A percentile compares a stretch with the other conserved stretches of the same genome.
phyloP scores from a whole-genome alignment of 2,329 filamentous ascomycete genomes.

The Davidsoniella virescens region DNA sequence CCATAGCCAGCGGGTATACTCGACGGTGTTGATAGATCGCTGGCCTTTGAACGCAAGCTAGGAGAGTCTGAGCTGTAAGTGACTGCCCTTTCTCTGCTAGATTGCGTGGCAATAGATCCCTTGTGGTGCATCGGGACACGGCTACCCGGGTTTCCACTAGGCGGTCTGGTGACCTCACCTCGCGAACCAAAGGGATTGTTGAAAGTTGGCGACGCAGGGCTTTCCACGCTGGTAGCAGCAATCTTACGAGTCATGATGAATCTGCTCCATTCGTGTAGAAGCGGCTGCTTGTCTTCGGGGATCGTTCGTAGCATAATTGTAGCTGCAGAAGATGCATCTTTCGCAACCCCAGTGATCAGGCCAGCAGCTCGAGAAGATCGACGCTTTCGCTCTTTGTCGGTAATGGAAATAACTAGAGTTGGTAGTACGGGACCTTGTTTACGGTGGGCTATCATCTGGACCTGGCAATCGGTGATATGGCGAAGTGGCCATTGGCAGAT shows the following conservation, averaged over 20 bases:
- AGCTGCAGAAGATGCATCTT: slow-evolving; percentile 25
- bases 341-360: slow-evolving; percentile 30
- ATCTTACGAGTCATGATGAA: slow-evolving; percentile 32
- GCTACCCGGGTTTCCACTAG: slow-evolving; percentile 25
- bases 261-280: slow-evolving; percentile 43
- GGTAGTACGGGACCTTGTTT: slow-evolving; percentile 44
- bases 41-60: slow-evolving; percentile 44
- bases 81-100: slow-evolving; percentile 28
- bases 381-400: slow-evolving; percentile 46
- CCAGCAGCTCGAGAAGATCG: slow-evolving; percentile 47
- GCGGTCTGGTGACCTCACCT: slow-evolving; percentile 27
- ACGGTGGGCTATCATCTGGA: slow-evolving; percentile 42
- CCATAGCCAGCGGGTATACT: slow-evolving; percentile 21
- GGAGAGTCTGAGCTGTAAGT: slow-evolving; percentile 41
- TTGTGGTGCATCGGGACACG: slow-evolving; percentile 28
- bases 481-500: slow-evolving; percentile 36
- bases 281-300: slow-evolving; percentile 32
- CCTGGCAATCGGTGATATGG: slow-evolving; percentile 38
- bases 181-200: slow-evolving; percentile 34
- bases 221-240: slow-evolving; percentile 19
- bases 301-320: slow-evolving; percentile 32
- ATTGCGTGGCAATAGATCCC: slow-evolving; percentile 30
- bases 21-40: slow-evolving; percentile 44
- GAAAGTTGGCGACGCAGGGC: slow-evolving; percentile 37
- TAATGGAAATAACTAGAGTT: slow-evolving; percentile 41